Percentiles rank a stretch among this genome's conserved stretches.
phyloP scores from a whole-genome alignment of 2,329 filamentous ascomycete genomes.

The Neospermospora avenae region DNA sequence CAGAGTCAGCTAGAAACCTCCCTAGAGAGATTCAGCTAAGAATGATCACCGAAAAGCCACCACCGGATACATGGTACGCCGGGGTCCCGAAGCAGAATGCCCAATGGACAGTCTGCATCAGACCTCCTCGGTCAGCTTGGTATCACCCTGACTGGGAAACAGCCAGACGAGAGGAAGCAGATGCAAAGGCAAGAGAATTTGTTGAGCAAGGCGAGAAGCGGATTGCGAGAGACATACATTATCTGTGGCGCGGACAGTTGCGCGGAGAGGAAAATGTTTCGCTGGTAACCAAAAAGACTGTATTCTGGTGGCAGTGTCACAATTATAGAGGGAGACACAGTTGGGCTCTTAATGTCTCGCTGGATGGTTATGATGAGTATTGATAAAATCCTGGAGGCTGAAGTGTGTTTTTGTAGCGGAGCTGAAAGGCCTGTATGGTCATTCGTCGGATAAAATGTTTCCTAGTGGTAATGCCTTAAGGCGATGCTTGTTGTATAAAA shows the following conservation, averaged over 20 bases:
- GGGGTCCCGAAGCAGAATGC: not conserved
- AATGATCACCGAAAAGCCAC: not conserved
- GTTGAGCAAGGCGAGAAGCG: not conserved
- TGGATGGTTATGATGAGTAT: not conserved
- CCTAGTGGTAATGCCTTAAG: no score
- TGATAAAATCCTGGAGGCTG: not conserved
- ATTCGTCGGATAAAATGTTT: not conserved
- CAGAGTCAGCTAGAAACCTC: no score
- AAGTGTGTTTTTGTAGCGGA: not conserved
- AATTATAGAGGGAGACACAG: not conserved
- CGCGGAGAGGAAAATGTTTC: no score
- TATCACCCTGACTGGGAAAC: slow-evolving; percentile 1
- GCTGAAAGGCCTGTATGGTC: not conserved
- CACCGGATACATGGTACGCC: not conserved
- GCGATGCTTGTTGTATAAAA: no score
- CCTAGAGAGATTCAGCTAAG: not conserved
- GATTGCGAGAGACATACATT: not conserved
- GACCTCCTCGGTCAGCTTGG: not conserved
- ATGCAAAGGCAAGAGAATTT: not conserved
- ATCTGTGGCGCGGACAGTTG: not conserved
- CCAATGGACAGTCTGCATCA: not conserved
- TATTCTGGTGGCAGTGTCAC: not conserved
- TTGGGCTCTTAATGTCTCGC: not conserved
- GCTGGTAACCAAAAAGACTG: not conserved
- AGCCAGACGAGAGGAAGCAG: not conserved